Evolutionary conservation across 768 basidiomycete genomes (phyloP), one percentile per base, ranked within the genome.

Genomic region (Stropharia rugosoannulata): DNA sequence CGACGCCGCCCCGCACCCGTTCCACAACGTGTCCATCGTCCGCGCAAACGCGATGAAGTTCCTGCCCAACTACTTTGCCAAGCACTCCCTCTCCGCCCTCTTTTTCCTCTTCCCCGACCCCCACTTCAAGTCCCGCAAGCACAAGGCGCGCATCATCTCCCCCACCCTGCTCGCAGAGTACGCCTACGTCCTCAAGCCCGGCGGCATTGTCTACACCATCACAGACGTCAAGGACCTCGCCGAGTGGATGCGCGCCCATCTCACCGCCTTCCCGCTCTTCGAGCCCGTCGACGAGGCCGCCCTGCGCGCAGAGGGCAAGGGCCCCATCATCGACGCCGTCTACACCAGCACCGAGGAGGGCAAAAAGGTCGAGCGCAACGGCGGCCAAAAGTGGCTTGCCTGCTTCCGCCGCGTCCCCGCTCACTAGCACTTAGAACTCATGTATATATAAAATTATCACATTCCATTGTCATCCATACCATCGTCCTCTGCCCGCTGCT

Each of bases 21-120:
- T 86, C 70, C 85, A 92, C 62, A 98, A 98, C 69, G 84, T 97
- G 52, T 94, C 93, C 36, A 84, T 98, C 59, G 89, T 97, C 59
- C 87, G 97, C 48, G 95, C 92, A 12, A 99, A 99, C 69, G 90
- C 94, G 45, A 98, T 98, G 95, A 98, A 98, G 74, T 98, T 98
- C 71, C 80, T 98, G 53, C 91, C 95, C 5, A 98, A 98, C 72
- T 98, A 94, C 72, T 97, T 99, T 71, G 68, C 80, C 19, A 95
- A 95, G 68, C 87, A 87, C 55, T 96, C 96, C 59, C 79, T 99
- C 37, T 87, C 90, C 16, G 87, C 96, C 46, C 79, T 99, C 48
- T 99, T 99, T 75, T 98, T 99, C 78, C 83, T 98, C 56, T 99
- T 98, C 73, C 97, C 97, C 40, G 97, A 99, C 72, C 97, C 97